phyloP scores from a whole-genome alignment of 164 flowering plant species.

The Euptelea pleiosperma region DNA sequence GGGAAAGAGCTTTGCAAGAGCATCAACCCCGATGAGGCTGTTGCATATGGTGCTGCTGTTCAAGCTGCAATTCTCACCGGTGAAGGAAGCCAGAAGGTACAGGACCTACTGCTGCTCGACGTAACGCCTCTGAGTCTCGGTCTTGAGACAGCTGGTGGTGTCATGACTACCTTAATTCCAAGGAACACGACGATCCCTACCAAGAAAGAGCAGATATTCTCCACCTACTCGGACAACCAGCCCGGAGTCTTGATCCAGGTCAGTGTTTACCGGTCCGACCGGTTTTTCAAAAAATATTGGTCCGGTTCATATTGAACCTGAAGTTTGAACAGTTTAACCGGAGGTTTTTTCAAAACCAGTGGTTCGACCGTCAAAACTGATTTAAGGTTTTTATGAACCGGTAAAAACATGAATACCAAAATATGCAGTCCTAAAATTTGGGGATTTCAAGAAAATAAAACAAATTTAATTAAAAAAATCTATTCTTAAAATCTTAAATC shows the following conservation, averaged over 20 bases:
- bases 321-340: no score
- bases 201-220: constrained; percentile 28
- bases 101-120: constrained; percentile 23
- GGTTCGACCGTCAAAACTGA: no score
- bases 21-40: constrained; percentile 29
- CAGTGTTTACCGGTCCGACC: no score
- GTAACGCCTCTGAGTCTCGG: constrained; percentile 32
- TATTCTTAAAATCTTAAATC: no score
- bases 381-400: no score
- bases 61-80: constrained; percentile 28
- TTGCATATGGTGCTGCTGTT: constrained; percentile 25
- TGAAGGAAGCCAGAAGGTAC: constrained; percentile 24
- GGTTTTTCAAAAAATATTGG: no score
- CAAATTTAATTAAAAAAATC: no score
- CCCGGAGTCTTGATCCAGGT: constrained; percentile 25
- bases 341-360: no score
- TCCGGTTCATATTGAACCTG: no score
- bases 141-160: constrained; percentile 32
- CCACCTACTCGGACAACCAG: constrained; percentile 29
- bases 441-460: no score
- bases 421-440: no score
- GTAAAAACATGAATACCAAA: no score
- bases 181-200: constrained; percentile 28
- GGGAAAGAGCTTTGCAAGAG: constrained; percentile 29
- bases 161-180: constrained; percentile 19